Evolutionary conservation across 805 yeast genomes (phyloP).

Genomic region (Suhomyces faveliae): DNA sequence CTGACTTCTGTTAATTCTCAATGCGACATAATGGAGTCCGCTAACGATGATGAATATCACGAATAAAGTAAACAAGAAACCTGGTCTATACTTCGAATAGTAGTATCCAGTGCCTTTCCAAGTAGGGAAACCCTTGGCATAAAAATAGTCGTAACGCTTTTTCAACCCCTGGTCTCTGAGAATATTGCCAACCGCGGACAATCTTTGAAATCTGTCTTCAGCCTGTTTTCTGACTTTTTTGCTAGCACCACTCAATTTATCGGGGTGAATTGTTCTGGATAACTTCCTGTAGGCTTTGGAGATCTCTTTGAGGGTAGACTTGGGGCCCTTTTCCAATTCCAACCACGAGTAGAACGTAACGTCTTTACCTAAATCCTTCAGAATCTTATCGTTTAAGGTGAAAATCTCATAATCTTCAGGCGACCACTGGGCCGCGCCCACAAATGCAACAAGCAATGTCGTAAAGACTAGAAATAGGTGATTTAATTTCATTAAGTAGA

Average conservation of each 20-base stretch:
- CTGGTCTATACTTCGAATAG: slow-evolving; percentile 69
- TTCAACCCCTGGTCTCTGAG: slow-evolving; percentile 54
- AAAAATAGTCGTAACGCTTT: slow-evolving; percentile 80
- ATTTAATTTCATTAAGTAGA: background rate
- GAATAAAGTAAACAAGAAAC: slow-evolving; percentile 48
- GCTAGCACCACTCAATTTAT: slow-evolving; percentile 47
- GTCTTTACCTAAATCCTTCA: slow-evolving; percentile 58
- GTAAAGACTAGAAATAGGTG: background rate
- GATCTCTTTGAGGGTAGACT: slow-evolving; percentile 53
- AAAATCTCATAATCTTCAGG: slow-evolving; percentile 81
- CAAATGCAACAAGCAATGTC: background rate
- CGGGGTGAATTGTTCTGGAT: slow-evolving; percentile 82
- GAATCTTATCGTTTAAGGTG: slow-evolving; percentile 61
- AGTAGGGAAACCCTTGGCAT: slow-evolving; percentile 80
- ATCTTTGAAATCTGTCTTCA: slow-evolving; percentile 70
- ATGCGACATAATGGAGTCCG: slow-evolving; percentile 55
- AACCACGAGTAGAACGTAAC: slow-evolving; percentile 70
- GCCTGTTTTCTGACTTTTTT: slow-evolving; percentile 45
- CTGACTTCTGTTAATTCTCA: slow-evolving; percentile 54
- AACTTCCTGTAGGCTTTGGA: slow-evolving; percentile 66
- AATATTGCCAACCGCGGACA: slow-evolving; percentile 74
- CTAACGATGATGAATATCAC: slow-evolving; percentile 53
- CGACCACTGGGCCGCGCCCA: slow-evolving; percentile 47
- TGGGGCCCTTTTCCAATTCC: slow-evolving; percentile 45
- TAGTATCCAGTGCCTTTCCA: slow-evolving; percentile 70